A percentile compares a stretch with the other conserved stretches of the same genome.
phyloP scores from a whole-genome alignment of 306 rosid species.

The Cicer yamashitae region DNA sequence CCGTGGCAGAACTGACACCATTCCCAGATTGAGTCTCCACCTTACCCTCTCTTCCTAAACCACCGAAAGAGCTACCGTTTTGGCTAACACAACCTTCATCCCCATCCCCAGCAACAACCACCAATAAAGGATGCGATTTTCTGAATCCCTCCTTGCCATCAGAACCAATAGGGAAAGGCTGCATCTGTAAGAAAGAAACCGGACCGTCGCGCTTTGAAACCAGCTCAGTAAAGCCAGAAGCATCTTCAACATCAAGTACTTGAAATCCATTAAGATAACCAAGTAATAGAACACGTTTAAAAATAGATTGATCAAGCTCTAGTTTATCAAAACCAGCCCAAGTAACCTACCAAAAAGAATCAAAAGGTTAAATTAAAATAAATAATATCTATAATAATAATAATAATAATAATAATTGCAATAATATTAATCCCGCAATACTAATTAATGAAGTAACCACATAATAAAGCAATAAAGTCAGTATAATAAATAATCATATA shows the following conservation, averaged over 20 bases:
- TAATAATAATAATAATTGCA: conserved; percentile 1
- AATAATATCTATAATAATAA: neutral
- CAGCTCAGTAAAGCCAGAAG: conserved; percentile 72
- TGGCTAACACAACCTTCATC: conserved; percentile 50
- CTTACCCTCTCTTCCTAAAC: conserved; percentile 56
- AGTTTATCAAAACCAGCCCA: conserved; percentile 93
- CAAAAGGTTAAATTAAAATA: conserved; percentile 1
- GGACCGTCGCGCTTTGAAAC: conserved; percentile 87
- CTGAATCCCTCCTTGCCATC: conserved; percentile 65
- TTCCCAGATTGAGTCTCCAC: conserved; percentile 58
- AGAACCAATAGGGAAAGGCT: conserved; percentile 65
- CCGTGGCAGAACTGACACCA: conserved; percentile 59
- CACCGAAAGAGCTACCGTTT: conserved; percentile 47
- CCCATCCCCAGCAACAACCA: conserved; percentile 79
- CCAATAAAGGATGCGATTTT: conserved; percentile 68
- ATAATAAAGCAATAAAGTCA: conserved; percentile 1
- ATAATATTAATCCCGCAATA: neutral
- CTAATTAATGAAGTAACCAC: neutral
- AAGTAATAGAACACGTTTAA: conserved; percentile 69
- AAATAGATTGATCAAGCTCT: conserved; percentile 62
- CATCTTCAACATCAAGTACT: conserved; percentile 85
- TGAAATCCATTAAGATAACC: conserved; percentile 94
- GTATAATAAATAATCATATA: conserved; percentile 11
- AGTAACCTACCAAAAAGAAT: conserved; percentile 64
- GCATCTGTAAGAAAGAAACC: conserved; percentile 87